Conservation (phyloP, 345 rosid genomes). For the Turritis glabra region DNA sequence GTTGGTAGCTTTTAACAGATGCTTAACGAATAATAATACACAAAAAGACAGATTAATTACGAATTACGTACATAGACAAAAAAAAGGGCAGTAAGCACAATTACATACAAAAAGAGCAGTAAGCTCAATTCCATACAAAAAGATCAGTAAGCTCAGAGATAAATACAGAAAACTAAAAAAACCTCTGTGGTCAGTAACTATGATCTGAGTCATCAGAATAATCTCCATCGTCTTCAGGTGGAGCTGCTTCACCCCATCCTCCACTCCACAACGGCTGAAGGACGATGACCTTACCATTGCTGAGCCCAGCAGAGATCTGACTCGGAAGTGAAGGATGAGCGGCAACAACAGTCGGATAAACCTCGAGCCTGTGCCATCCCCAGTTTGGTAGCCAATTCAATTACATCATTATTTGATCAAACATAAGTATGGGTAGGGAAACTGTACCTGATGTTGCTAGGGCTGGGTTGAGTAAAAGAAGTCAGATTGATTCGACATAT, state of each 20-base stretch:
- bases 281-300: slow-evolving; percentile 61
- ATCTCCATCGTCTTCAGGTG: slow-evolving; percentile 10
- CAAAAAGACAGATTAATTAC: not conserved
- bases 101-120: not conserved
- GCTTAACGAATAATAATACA: not conserved
- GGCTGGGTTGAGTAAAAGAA: slow-evolving; percentile 17
- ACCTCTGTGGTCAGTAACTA: not conserved
- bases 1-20: not conserved
- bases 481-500: slow-evolving; percentile 27
- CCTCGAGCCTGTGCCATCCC: slow-evolving; percentile 16
- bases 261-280: slow-evolving; percentile 56
- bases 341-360: slow-evolving; percentile 55
- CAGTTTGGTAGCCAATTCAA: not conserved
- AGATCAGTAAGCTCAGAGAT: slow-evolving; percentile 1
- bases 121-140: not conserved
- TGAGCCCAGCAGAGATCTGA: slow-evolving; percentile 70
- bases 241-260: slow-evolving; percentile 46
- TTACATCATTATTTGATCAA: slow-evolving; percentile 2
- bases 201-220: slow-evolving; percentile 10
- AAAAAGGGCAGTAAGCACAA: not conserved
- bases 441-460: slow-evolving; percentile 27
- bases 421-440: not conserved
- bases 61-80: not conserved
- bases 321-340: slow-evolving; percentile 64
- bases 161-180: not conserved